Evolutionary conservation across 2,329 filamentous ascomycete species (phyloP).

Genomic region (Aspergillus novoparasiticus): DNA sequence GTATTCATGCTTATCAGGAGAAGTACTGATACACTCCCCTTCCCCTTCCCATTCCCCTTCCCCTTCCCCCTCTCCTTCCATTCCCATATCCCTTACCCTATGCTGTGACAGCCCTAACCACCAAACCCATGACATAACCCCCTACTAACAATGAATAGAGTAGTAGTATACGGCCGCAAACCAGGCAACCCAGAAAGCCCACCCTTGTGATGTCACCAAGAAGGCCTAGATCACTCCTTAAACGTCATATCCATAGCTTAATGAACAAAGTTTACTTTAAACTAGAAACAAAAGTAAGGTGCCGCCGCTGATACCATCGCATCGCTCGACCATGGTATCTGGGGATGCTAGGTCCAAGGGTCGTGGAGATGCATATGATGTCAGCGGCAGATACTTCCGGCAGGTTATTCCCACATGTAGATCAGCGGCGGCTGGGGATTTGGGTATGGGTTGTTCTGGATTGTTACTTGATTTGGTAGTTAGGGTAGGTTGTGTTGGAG

Average conservation of each 20-base stretch:
- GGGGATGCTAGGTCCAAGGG: not conserved
- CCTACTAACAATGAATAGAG: not conserved
- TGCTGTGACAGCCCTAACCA: not conserved
- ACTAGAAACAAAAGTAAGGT: not conserved
- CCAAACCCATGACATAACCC: not conserved
- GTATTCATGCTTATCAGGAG: slow-evolving; percentile 2
- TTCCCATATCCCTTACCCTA: too few relatives aligned
- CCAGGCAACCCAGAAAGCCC: too few relatives aligned
- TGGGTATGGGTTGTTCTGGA: not conserved
- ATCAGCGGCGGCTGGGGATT: not conserved
- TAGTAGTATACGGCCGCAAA: not conserved
- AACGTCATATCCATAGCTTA: not conserved
- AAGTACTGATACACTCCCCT: not conserved
- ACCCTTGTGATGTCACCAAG: not conserved
- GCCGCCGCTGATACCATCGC: not conserved
- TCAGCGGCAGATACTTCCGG: not conserved
- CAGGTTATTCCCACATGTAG: not conserved
- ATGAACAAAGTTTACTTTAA: not conserved
- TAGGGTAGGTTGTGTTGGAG: not conserved
- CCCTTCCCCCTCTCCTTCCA: too few relatives aligned
- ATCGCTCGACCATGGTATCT: not conserved
- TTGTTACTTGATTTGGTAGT: not conserved
- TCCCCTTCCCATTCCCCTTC: not conserved
- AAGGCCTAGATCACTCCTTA: not conserved
- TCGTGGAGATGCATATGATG: not conserved